These are phyloP conservation scores for Pleurostoma richardsiae DNA, from an alignment of 2,329 filamentous ascomycete species.

Conservation along the genomic window DNA sequence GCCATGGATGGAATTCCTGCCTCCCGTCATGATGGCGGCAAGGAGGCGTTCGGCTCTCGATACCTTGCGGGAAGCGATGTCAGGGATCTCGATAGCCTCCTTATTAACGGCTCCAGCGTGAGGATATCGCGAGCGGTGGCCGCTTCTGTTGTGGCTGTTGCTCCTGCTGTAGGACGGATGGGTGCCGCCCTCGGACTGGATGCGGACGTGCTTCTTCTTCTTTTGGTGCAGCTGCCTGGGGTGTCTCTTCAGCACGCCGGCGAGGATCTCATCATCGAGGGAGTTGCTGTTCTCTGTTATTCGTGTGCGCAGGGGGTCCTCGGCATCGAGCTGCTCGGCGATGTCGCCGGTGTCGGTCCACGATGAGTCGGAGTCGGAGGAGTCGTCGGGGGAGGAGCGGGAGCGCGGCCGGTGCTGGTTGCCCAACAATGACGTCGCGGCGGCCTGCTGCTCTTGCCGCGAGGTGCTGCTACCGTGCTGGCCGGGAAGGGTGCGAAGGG, in stretches of 20 bases:
- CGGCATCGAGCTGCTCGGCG: conserved; percentile 81
- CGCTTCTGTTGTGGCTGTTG: conserved; percentile 1
- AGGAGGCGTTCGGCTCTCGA: conserved; percentile 65
- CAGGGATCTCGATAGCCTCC: conserved; percentile 80
- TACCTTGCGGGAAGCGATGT: conserved; percentile 57
- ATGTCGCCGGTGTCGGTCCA: conserved; percentile 96
- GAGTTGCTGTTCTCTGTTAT: conserved; percentile 48
- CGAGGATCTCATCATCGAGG: conserved; percentile 57
- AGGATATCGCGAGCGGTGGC: conserved; percentile 7
- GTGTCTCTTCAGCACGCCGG: conserved; percentile 40
- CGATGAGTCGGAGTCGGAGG: conserved; percentile 64
- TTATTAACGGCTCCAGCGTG: conserved; percentile 47
- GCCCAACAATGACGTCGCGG: conserved; percentile 41
- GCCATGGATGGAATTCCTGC: conserved; percentile 75
- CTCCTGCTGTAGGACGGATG: too few species aligned
- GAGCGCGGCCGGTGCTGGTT: conserved; percentile 39
- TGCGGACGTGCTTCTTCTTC: conserved; percentile 64
- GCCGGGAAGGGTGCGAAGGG: conserved; percentile 67
- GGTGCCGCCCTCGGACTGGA: conserved; percentile 32
- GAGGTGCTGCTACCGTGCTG: conserved; percentile 20
- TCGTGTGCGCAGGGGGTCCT: conserved; percentile 73
- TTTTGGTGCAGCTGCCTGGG: conserved; percentile 29
- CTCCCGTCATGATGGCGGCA: conserved; percentile 80
- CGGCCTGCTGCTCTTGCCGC: conserved; percentile 28
- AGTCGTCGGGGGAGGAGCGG: conserved; percentile 2